Evolutionary conservation across 2,329 filamentous ascomycete species (phyloP).

Genomic region (Stemphylium beticola): DNA sequence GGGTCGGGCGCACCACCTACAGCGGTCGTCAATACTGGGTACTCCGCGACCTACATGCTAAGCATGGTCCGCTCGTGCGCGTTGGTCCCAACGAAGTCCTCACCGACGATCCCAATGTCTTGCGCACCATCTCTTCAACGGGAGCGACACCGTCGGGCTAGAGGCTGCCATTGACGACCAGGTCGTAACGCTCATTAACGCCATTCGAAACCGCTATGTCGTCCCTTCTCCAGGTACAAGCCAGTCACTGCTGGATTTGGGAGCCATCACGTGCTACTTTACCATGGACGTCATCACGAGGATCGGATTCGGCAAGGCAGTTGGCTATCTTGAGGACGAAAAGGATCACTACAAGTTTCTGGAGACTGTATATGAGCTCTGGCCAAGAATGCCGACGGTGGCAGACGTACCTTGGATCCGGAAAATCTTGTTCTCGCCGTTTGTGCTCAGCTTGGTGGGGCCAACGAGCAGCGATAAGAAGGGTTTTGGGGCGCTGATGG

Average conservation of each 20-base stretch:
- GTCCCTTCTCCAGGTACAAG: background rate
- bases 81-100: constrained; percentile 55
- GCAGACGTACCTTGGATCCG: constrained; percentile 12
- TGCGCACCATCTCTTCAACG: constrained; percentile 50
- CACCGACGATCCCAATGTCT: constrained; percentile 56
- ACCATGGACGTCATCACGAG: constrained; percentile 18
- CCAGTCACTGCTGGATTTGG: background rate
- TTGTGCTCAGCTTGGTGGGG: constrained; percentile 2
- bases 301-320: constrained; percentile 12
- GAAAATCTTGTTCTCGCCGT: constrained; percentile 6
- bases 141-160: constrained; percentile 4
- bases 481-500: constrained; percentile 5
- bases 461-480: constrained; percentile 4
- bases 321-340: constrained; percentile 14
- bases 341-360: constrained; percentile 13
- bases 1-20: constrained; percentile 3
- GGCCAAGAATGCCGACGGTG: constrained; percentile 5
- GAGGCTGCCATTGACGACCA: constrained; percentile 6
- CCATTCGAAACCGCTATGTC: constrained; percentile 2
- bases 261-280: constrained; percentile 4
- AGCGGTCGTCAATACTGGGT: constrained; percentile 9
- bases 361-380: background rate
- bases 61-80: constrained; percentile 38
- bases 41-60: background rate
- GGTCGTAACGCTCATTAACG: background rate